phyloP scores from a whole-genome alignment of 1,284 basidiomycete species.

The Ganoderma meredithae region DNA sequence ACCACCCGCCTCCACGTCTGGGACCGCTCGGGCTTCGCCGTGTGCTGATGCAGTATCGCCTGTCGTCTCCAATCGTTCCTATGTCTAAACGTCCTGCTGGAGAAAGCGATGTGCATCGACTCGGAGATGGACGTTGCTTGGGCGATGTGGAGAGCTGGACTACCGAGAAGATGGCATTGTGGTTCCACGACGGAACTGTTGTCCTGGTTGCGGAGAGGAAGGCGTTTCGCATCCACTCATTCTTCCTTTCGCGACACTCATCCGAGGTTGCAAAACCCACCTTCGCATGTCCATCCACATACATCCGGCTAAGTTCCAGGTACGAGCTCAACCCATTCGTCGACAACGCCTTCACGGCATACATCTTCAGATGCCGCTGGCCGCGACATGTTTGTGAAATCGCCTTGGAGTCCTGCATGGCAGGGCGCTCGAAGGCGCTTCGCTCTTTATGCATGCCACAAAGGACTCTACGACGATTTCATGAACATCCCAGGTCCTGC shows the following conservation, averaged over 20 bases:
- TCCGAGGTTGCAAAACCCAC: neutral
- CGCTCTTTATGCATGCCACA: too few relatives aligned
- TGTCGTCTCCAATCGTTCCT: neutral
- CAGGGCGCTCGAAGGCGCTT: too few relatives aligned
- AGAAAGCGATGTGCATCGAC: neutral
- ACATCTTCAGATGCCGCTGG: too few relatives aligned
- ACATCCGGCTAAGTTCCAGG: neutral
- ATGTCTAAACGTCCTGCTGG: neutral
- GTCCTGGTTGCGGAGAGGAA: neutral
- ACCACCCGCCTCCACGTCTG: slow-evolving; percentile 1
- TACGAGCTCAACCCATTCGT: neutral
- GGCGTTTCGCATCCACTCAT: neutral
- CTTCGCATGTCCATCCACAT: neutral
- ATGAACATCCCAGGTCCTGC: too few relatives aligned
- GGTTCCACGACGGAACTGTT: neutral
- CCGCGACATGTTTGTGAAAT: too few relatives aligned
- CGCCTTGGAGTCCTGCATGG: too few relatives aligned
- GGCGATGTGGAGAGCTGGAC: neutral
- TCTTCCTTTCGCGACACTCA: neutral
- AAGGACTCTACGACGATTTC: too few relatives aligned
- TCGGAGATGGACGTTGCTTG: neutral
- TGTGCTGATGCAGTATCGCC: too few relatives aligned
- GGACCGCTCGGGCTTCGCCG: slow-evolving; percentile 4
- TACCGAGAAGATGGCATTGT: neutral
- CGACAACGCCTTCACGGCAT: too few relatives aligned